Percentiles rank a stretch among this genome's conserved stretches.
These are phyloP conservation scores for Exophiala spinifera DNA, from an alignment of 2,329 filamentous ascomycete genomes.

Conservation along the genomic window DNA sequence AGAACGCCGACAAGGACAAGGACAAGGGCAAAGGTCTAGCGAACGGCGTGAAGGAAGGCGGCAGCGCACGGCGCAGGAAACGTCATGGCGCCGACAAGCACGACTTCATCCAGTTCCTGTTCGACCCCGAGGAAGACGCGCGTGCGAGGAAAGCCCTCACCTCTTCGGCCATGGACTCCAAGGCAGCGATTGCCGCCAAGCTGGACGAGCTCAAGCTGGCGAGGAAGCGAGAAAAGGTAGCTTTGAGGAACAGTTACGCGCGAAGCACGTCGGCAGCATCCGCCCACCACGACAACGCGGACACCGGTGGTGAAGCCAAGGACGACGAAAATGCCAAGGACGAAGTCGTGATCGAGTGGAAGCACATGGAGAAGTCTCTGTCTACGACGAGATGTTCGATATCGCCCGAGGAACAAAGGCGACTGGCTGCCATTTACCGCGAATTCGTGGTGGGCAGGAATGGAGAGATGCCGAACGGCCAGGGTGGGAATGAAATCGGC, in stretches of 20 bases:
- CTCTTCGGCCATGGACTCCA: constrained; percentile 65
- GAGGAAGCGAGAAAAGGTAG: constrained; percentile 40
- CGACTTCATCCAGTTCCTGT: constrained; percentile 78
- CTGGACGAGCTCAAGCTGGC: constrained; percentile 73
- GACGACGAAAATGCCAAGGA: constrained; percentile 31
- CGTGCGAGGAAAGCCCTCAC: constrained; percentile 45
- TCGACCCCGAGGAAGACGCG: constrained; percentile 58
- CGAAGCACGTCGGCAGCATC: background rate
- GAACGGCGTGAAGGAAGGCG: constrained; percentile 32
- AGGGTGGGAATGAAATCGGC: constrained; percentile 87
- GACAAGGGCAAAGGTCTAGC: constrained; percentile 25
- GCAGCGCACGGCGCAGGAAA: constrained; percentile 35
- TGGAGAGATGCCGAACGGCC: constrained; percentile 91
- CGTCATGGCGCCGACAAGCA: constrained; percentile 39
- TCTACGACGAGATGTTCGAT: constrained; percentile 78
- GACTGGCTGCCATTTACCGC: constrained; percentile 76
- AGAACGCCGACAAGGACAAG: constrained; percentile 32
- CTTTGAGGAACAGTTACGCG: constrained; percentile 13
- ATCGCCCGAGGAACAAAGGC: constrained; percentile 68
- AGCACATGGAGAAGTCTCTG: constrained; percentile 75
- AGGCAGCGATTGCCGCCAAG: constrained; percentile 75
- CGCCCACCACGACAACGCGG: constrained; percentile 11
- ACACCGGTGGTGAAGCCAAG: constrained; percentile 36
- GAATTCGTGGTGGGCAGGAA: constrained; percentile 92
- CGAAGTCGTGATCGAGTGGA: constrained; percentile 81